Conservation (phyloP, 2,329 filamentous ascomycete species). For the Colletotrichum sp. region DNA sequence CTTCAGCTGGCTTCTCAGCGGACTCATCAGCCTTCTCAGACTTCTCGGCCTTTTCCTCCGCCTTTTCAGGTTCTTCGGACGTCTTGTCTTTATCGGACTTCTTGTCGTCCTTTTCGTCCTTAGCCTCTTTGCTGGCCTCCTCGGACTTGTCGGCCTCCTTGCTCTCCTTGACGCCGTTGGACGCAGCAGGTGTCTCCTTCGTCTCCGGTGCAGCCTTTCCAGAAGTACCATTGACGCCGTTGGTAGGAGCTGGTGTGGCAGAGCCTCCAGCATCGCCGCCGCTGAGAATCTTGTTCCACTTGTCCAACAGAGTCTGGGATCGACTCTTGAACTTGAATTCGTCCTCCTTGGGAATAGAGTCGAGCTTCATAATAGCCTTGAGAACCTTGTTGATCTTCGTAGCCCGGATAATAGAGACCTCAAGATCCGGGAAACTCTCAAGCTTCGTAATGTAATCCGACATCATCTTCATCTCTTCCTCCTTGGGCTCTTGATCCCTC, state of each 20-base stretch:
- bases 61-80: constrained; percentile 35
- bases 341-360: constrained; percentile 84
- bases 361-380: constrained; percentile 90
- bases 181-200: constrained; percentile 31
- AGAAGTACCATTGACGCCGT: constrained; percentile 54
- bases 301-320: constrained; percentile 78
- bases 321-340: constrained; percentile 89
- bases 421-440: constrained; percentile 79
- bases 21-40: constrained; percentile 21
- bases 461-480: constrained; percentile 82
- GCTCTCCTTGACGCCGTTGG: constrained; percentile 45
- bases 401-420: constrained; percentile 83
- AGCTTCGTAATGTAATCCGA: constrained; percentile 80
- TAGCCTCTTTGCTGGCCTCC: constrained; percentile 37
- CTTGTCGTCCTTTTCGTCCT: constrained; percentile 33
- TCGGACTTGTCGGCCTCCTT: constrained; percentile 43
- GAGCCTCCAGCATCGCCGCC: constrained; percentile 53
- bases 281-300: constrained; percentile 87
- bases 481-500: constrained; percentile 83
- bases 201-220: constrained; percentile 45
- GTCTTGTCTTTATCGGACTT: constrained; percentile 36
- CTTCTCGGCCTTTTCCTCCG: constrained; percentile 34
- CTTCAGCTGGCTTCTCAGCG: constrained; percentile 33
- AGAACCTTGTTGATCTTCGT: constrained; percentile 99
- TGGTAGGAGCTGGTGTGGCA: constrained; percentile 34